phyloP scores from a whole-genome alignment of 1,284 basidiomycete species.

The Ceratobasidium sp. region DNA sequence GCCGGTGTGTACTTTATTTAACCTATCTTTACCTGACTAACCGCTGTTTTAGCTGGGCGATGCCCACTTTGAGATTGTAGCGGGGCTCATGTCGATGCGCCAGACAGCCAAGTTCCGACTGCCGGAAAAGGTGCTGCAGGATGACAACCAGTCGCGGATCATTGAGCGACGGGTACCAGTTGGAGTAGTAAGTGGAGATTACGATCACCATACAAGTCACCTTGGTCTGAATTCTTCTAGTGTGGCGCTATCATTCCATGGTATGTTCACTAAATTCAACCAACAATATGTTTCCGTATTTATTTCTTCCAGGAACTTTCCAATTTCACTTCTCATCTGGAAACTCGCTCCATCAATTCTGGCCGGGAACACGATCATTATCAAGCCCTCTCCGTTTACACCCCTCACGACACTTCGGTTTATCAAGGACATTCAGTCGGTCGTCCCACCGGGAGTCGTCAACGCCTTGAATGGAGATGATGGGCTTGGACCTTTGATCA shows the following conservation, averaged over 20 bases:
- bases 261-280: not conserved
- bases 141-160: not conserved
- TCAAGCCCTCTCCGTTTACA: slow-evolving; percentile 93
- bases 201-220: not conserved
- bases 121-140: not conserved
- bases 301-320: slow-evolving; percentile 10
- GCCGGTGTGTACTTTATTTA: not conserved
- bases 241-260: slow-evolving; percentile 30
- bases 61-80: not conserved
- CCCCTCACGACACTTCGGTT: slow-evolving; percentile 81
- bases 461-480: slow-evolving; percentile 89
- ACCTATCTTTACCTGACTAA: no score
- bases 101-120: slow-evolving; percentile 14
- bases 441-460: slow-evolving; percentile 89
- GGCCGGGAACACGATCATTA: slow-evolving; percentile 83
- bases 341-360: slow-evolving; percentile 90
- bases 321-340: slow-evolving; percentile 56
- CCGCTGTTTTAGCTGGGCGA: not conserved
- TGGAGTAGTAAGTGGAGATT: slow-evolving; percentile 5
- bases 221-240: not conserved
- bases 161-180: slow-evolving; percentile 9
- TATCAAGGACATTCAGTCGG: slow-evolving; percentile 49
- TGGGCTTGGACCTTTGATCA: slow-evolving; percentile 82
- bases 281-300: not conserved
- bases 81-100: not conserved